Evolutionary conservation across 352 stramenopile species (phyloP).

Genomic region (Phytopythium aichiense): DNA sequence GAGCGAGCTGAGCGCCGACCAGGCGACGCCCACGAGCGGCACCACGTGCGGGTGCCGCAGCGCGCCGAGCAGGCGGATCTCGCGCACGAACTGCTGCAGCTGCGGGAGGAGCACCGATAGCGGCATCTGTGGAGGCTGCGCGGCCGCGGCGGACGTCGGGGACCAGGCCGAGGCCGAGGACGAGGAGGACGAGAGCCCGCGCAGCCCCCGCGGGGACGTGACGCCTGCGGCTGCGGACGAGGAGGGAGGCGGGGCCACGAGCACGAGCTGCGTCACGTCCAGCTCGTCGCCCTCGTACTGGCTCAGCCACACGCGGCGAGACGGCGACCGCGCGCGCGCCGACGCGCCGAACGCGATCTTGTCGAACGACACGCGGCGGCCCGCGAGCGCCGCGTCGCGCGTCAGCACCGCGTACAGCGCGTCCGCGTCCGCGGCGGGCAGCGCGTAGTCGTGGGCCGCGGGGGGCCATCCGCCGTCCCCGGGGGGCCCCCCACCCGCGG

Average conservation of each 20-base stretch:
- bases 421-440: constrained; percentile 19
- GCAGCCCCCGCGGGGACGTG: constrained; percentile 2
- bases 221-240: background rate
- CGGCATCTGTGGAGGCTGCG: too few relatives aligned
- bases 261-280: constrained; percentile 26
- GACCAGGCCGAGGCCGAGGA: background rate
- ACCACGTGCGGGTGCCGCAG: constrained; percentile 61
- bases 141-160: background rate
- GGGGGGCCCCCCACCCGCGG: too few relatives aligned
- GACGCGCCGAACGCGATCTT: constrained; percentile 35
- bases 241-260: background rate
- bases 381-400: constrained; percentile 21
- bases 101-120: constrained; percentile 6
- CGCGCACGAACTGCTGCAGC: constrained; percentile 39
- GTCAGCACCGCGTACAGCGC: constrained; percentile 24
- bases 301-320: constrained; percentile 23
- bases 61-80: constrained; percentile 58
- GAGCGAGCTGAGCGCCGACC: constrained; percentile 19
- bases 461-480: too few relatives aligned
- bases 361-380: constrained; percentile 25
- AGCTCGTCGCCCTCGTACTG: constrained; percentile 41
- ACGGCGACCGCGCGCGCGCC: constrained; percentile 10
- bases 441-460: constrained; percentile 10
- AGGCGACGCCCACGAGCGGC: constrained; percentile 55
- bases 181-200: background rate